phyloP scores from a whole-genome alignment of 805 yeast genomes.

The Maudiozyma barnettii region DNA sequence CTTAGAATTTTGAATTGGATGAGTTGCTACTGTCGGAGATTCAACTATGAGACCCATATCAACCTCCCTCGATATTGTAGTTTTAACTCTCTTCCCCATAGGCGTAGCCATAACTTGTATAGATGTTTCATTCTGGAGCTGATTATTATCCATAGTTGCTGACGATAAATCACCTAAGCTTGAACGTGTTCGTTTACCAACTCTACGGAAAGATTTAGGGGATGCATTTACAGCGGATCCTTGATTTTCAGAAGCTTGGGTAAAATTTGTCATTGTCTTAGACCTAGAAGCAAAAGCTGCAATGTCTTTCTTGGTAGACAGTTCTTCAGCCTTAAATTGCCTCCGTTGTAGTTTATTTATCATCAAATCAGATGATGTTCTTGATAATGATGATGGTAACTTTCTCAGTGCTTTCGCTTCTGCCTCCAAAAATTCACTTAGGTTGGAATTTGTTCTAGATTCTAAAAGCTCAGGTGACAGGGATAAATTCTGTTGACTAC shows the following conservation, averaged over 20 bases:
- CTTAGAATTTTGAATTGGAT: background rate
- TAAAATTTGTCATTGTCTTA: background rate
- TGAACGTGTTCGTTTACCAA: slow-evolving; percentile 16
- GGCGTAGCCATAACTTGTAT: slow-evolving; percentile 27
- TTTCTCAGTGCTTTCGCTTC: slow-evolving; percentile 8
- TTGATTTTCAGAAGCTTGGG: background rate
- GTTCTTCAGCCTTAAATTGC: slow-evolving; percentile 20
- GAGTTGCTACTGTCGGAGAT: slow-evolving; percentile 15
- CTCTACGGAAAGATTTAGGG: slow-evolving; percentile 21
- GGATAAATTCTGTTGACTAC: background rate
- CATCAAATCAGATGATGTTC: slow-evolving; percentile 23
- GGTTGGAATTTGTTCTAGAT: slow-evolving; percentile 18
- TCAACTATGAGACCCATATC: slow-evolving; percentile 16
- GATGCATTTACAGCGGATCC: background rate
- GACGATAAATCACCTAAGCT: background rate
- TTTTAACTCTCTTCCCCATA: slow-evolving; percentile 8
- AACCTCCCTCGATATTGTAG: slow-evolving; percentile 8
- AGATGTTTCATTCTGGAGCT: no score
- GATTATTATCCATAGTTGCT: no score
- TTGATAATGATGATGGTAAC: slow-evolving; percentile 14
- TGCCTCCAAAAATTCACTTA: slow-evolving; percentile 19
- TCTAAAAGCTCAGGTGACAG: slow-evolving; percentile 6
- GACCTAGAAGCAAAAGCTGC: background rate
- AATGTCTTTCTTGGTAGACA: slow-evolving; percentile 5
- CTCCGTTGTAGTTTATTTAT: slow-evolving; percentile 25